These are phyloP conservation scores for Ceratocystiopsis minuta DNA, from an alignment of 2,329 filamentous ascomycete genomes.

Conservation along the genomic window DNA sequence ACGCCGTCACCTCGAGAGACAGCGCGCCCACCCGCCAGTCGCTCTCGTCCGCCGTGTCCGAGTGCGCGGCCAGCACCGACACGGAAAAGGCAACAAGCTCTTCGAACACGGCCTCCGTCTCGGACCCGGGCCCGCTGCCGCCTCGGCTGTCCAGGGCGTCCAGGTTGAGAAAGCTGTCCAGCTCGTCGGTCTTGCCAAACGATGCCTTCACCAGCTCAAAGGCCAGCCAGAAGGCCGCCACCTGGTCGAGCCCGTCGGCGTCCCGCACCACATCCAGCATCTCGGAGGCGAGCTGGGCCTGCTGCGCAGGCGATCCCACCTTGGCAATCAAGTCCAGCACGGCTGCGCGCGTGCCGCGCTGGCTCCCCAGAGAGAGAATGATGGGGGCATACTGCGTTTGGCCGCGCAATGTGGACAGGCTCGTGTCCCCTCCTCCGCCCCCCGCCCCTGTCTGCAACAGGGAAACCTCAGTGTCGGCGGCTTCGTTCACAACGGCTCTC, in stretches of 20 bases:
- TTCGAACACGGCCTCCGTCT: conserved; percentile 30
- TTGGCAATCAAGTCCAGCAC: conserved; percentile 39
- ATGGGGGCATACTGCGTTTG: conserved; percentile 35
- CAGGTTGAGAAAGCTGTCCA: conserved; percentile 50
- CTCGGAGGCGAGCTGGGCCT: conserved; percentile 41
- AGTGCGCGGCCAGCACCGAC: conserved; percentile 36
- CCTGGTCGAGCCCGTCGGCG: conserved; percentile 36
- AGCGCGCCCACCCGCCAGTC: conserved; percentile 65
- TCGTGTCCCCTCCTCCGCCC: too few species aligned
- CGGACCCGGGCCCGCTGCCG: conserved; percentile 15
- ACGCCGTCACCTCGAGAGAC: conserved; percentile 61
- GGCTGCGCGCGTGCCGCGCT: conserved; percentile 40
- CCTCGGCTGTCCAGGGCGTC: conserved; percentile 13
- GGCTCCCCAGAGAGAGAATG: conserved; percentile 45
- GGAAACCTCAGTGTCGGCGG: not conserved
- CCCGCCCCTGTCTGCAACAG: not conserved
- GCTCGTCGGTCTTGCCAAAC: conserved; percentile 29
- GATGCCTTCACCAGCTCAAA: conserved; percentile 50
- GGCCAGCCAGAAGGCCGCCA: conserved; percentile 66
- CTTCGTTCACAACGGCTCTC: conserved; percentile 15
- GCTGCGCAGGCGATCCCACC: conserved; percentile 38
- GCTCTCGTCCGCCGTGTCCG: conserved; percentile 22
- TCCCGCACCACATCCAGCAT: conserved; percentile 47
- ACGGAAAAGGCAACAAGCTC: conserved; percentile 56
- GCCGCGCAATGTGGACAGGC: not conserved